Evolutionary conservation across 345 rosid genomes (phyloP), one percentile per base, ranked within the genome.

Genomic region (Cochlearia excelsa): DNA sequence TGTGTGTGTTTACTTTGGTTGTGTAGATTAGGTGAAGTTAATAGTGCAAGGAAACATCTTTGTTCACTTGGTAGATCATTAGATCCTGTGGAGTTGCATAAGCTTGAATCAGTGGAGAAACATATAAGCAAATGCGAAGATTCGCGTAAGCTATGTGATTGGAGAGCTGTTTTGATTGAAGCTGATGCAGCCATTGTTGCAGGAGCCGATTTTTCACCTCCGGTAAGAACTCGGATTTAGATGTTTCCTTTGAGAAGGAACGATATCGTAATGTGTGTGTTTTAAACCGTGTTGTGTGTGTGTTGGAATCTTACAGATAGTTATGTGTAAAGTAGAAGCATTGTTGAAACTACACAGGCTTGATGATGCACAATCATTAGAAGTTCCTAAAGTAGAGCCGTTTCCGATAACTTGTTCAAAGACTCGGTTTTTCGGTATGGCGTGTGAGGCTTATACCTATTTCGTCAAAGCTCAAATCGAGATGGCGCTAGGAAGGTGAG

Each of bases 401-500:
- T 63, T 54, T 29, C 82, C 90, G 9, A 69, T 73, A 33, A 78
- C 91, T 55, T 79, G 82, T 59, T 67, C 75, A 11, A 81, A 77
- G 52, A 75, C 75, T 59, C 79, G 59, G 68, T 80, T 82, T 75
- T 83, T 76, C 53, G 94, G 97, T 77, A 86, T 93, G 83, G 80
- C 68, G 42, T 81, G 86, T 56, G 97, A 85, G 77, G 95, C 97
- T 26, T 93, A 87, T 73, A 70, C 63, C 3, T 72, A 66, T 57
- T 83, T 84, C 46, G 95, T 87, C 53, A 81, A 39, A 67, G 86
- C 97, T 35, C 94, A 86, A 70, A 78, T 89, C 46, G 95, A 93
- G 59, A 79, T 84, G 95, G 94, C 99, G 6, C 56, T 77, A 51
- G 99, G 99, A 82, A 93, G 99, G 99, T 89, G 79, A 77, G 89